Evolutionary conservation across 2,329 filamentous ascomycete species (phyloP), one percentile per base, ranked within the genome.

Genomic region (Aurifilum marmelostoma): DNA sequence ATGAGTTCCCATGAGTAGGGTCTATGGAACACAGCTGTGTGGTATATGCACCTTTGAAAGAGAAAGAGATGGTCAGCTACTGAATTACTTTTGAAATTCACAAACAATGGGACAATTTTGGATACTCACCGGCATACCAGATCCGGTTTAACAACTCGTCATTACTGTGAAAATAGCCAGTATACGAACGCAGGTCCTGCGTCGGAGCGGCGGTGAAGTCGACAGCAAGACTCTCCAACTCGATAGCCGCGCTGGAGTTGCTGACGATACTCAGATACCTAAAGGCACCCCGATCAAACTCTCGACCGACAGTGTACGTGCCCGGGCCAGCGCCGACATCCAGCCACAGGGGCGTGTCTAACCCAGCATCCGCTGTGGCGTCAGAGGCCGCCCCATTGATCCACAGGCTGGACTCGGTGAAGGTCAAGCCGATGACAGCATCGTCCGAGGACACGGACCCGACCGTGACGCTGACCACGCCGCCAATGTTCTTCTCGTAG

Each of bases 241-340:
- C 77, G 1, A 84, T 73, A 5, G 74, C 77, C 0, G 79, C 81
- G 9, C 78, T 82, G 3, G 78, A 77, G 67, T 84, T 83, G 66
- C 80, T 59, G 50, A 69, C 68, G 29, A 60, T 41, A 1, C 77
- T 83, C 72, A 85, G 74, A 65, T 84, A 84, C 47, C 82, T 75
- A 65, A 85, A 85, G 0, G 73, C 82, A 34, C 83, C 83, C 34
- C 83, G 77, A 37, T 80, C 0, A 82, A 85, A 69, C 24, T 69
- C 64, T 7, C 27, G 41, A 3, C 24, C 60, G n/a, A 60, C 63
- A 11, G 65, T 63, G 50, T 69, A 69, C 3, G 54, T 47, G 11
- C 68, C 68, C 4, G 67, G 67, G 16, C 32, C 63, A 6, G 41
- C 63, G 27, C 58, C 61, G 29, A 65, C 63, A 16, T 47, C 47